phyloP scores from a whole-genome alignment of 1,139 yeast species.

The Debaryomyces singareniensis region DNA sequence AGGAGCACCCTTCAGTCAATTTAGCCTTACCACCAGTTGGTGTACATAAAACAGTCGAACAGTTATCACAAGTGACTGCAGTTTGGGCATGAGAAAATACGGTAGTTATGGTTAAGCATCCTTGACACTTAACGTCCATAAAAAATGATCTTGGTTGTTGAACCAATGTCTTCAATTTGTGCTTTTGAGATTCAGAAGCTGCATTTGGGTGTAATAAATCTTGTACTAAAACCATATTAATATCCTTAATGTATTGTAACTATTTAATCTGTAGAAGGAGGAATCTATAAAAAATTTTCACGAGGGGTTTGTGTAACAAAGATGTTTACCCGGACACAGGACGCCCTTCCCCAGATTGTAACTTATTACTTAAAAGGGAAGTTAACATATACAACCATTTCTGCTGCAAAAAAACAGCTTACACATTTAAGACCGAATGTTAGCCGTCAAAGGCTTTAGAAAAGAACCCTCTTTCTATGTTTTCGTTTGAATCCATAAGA shows the following conservation, averaged over 20 bases:
- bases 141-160: conserved; percentile 98
- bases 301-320: conserved; percentile 1
- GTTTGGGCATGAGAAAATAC: conserved; percentile 99
- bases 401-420: conserved; percentile 1
- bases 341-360: too few species aligned
- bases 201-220: conserved; percentile 97
- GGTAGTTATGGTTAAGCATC: conserved; percentile 97
- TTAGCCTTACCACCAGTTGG: conserved; percentile 99
- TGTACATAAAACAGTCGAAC: conserved; percentile 96
- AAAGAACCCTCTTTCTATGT: too few species aligned
- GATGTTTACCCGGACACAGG: conserved; percentile 1
- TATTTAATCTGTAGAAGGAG: too few species aligned
- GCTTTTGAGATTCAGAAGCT: conserved; percentile 92
- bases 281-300: neutral
- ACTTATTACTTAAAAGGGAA: neutral
- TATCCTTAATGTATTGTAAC: conserved; percentile 1
- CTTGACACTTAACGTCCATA: conserved; percentile 99
- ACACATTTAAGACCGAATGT: too few species aligned
- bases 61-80: conserved; percentile 98
- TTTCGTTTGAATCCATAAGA: too few species aligned
- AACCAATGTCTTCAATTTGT: conserved; percentile 96
- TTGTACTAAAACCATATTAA: conserved; percentile 85
- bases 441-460: too few species aligned
- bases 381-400: neutral
- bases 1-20: conserved; percentile 98